Percentiles rank a stretch among this genome's conserved stretches.
Conservation (phyloP, 179 eudicot species). For the Silene coronaria region DNA sequence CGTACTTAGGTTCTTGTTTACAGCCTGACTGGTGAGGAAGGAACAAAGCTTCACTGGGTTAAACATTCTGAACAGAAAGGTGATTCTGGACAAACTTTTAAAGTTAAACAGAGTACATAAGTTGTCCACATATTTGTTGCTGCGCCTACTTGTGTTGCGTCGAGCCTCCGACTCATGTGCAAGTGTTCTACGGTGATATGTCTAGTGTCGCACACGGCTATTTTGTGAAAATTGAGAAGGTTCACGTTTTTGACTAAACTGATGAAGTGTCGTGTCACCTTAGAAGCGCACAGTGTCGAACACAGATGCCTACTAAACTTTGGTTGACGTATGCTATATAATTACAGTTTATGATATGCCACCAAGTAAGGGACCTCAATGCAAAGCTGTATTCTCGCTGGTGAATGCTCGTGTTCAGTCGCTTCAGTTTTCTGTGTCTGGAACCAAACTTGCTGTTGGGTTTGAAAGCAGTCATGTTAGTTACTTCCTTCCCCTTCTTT, state of each 20-base stretch:
- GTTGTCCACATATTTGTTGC: background rate
- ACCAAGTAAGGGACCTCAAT: conserved; percentile 43
- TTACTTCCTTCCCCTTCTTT: conserved; percentile 15
- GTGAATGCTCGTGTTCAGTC: conserved; percentile 47
- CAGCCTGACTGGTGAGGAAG: conserved; percentile 32
- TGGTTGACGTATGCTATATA: conserved; percentile 10
- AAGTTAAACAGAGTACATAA: background rate
- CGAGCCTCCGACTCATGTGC: background rate
- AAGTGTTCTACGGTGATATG: background rate
- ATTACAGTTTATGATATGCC: conserved; percentile 45
- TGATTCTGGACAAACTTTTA: conserved; percentile 14
- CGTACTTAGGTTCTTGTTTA: conserved; percentile 50
- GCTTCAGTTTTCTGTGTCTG: conserved; percentile 47
- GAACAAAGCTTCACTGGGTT: conserved; percentile 42
- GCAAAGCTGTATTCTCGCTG: conserved; percentile 50
- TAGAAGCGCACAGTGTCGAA: background rate
- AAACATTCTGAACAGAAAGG: conserved; percentile 50
- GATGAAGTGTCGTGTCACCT: background rate
- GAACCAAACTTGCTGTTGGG: conserved; percentile 66
- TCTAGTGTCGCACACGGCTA: background rate
- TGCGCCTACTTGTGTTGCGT: background rate
- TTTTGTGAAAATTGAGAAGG: background rate
- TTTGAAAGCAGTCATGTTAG: conserved; percentile 59
- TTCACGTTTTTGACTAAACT: background rate
- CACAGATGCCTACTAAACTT: background rate